phyloP scores from a whole-genome alignment of 257 asterid genomes.

The Solanum habrochaites region DNA sequence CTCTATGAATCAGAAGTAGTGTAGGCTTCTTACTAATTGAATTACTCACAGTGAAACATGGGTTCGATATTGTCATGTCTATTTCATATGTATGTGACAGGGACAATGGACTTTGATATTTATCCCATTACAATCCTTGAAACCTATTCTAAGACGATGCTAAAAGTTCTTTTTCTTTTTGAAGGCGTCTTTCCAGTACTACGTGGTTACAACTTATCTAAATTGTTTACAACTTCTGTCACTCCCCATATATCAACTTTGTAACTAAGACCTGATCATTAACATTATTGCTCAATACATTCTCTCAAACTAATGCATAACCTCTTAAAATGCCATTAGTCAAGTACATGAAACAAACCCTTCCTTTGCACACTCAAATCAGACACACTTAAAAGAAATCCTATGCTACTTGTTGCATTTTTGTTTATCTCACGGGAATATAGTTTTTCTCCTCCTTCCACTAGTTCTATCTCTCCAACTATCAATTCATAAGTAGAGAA shows the following conservation, averaged over 20 bases:
- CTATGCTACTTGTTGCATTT: not conserved
- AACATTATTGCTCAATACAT: not conserved
- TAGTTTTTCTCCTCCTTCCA: not conserved
- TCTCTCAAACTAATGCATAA: not conserved
- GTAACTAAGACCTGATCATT: not conserved
- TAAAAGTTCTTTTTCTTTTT: not conserved
- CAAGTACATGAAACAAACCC: not conserved
- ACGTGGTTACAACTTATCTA: not conserved
- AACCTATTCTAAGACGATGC: not conserved
- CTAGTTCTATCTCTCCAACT: not conserved
- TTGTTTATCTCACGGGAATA: not conserved
- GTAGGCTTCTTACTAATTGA: not conserved
- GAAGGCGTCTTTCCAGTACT: not conserved
- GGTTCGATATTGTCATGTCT: not conserved
- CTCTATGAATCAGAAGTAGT: not conserved
- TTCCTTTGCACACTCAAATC: not conserved
- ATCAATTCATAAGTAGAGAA: not conserved
- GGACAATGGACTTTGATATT: not conserved
- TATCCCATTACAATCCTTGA: not conserved
- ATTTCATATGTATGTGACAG: not conserved
- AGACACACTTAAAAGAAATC: not conserved
- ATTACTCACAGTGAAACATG: not conserved
- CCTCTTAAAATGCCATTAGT: not conserved
- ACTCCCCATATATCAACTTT: not conserved
- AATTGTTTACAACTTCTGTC: no score